Evolutionary conservation across 1,284 basidiomycete species (phyloP), one percentile per base, ranked within the genome.

Genomic region (Ustilago trichophora): DNA sequence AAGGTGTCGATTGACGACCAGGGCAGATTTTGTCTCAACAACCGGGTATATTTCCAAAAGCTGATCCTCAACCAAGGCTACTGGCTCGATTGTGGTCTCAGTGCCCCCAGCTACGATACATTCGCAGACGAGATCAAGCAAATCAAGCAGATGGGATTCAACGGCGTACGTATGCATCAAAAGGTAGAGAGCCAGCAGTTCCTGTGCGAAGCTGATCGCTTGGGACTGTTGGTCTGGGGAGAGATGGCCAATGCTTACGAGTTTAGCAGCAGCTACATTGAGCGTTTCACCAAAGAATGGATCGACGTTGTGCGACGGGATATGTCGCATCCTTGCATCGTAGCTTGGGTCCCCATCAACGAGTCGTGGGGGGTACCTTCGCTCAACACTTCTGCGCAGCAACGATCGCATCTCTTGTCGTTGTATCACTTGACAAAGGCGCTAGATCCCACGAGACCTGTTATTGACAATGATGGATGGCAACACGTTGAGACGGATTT

Each of bases 161-260:
- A 70, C 27, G 72, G 70, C 11, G 51, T 50, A 1, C 48, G 72
- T 6, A 65, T 62, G 50, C 72, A 75, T 35, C 72, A 75, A 32
- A 75, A 70, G 36, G 60, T 67, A 9, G 72, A 72, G 36, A 46
- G 46, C 25, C 60, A 44, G 1, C 31, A 52, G 1, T 75, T 53
- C 27, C 37, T 72, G 6, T 71, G 33, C 47, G 50, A 54, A 27
- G 64, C 69, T 5, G 72, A 73, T 32, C 46, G 57, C 4, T 51
- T 72, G 9, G 70, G 70, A 6, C 46, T 69, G 46, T 50, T 74
- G 10, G 69, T 74, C 2, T 74, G 72, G 72, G 56, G 65, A 6
- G 70, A 74, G 52, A 66, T 66, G 65, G 65, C 65, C 12, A 75
- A 72, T 33, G 64, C 70, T 11, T 73, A 71, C 50, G 66, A 72